Evolutionary conservation across 1,284 basidiomycete species (phyloP).

Genomic region (Cryptococcus sp.): DNA sequence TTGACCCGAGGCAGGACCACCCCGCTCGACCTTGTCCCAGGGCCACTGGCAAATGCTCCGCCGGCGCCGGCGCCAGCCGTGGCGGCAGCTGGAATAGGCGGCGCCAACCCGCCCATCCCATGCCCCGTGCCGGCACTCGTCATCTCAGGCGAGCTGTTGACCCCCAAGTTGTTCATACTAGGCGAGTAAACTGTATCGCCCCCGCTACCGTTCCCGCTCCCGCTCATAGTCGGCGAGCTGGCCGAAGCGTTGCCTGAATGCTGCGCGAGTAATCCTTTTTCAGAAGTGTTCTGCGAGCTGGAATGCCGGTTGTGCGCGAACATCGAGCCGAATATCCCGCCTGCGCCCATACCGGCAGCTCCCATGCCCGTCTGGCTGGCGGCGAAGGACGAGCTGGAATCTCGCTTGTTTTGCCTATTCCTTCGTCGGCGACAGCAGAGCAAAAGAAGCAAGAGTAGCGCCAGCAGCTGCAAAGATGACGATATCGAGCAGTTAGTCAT

Average conservation of each 20-base stretch:
- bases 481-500: neutral
- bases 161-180: no score
- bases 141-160: no score
- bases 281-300: constrained; percentile 23
- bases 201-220: constrained; percentile 5
- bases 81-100: constrained; percentile 7
- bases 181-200: neutral
- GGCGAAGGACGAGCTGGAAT: constrained; percentile 24
- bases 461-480: constrained; percentile 27
- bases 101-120: constrained; percentile 3
- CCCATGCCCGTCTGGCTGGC: constrained; percentile 11
- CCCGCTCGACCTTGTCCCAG: constrained; percentile 23
- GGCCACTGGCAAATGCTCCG: constrained; percentile 4
- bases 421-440: constrained; percentile 25
- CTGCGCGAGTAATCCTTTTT: constrained; percentile 33
- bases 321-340: constrained; percentile 22
- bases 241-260: constrained; percentile 2
- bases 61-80: constrained; percentile 7
- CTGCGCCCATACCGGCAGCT: neutral
- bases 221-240: constrained; percentile 30
- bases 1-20: constrained; percentile 40
- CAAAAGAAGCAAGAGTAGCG: constrained; percentile 32
- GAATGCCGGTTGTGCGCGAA: constrained; percentile 4
- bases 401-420: constrained; percentile 11
- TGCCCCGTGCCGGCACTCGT: no score